phyloP scores from a whole-genome alignment of 179 eudicot genomes.

The Beta macrorhiza region DNA sequence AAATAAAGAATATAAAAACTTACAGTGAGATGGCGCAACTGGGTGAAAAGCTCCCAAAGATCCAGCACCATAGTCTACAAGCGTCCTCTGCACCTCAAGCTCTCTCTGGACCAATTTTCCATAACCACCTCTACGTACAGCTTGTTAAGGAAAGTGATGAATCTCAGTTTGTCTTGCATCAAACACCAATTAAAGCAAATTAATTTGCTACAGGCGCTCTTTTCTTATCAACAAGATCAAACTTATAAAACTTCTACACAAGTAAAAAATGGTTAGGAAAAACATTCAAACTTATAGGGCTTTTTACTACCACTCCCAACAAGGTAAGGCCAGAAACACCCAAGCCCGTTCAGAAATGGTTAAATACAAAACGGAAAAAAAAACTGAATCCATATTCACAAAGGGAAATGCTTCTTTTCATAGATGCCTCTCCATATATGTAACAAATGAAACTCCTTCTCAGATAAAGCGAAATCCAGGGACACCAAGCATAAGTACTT shows the following conservation, averaged over 20 bases:
- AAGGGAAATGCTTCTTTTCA: not conserved
- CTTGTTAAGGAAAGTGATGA: slow-evolving; percentile 54
- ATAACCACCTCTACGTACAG: slow-evolving; percentile 96
- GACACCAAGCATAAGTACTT: not conserved
- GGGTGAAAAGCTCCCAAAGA: slow-evolving; percentile 77
- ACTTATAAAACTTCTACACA: not conserved
- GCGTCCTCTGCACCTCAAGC: slow-evolving; percentile 85
- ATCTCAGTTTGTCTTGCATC: not conserved
- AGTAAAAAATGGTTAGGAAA: not conserved
- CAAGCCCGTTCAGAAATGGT: not conserved
- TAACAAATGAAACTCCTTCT: not conserved
- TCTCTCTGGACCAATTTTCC: slow-evolving; percentile 95
- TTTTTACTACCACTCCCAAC: not conserved
- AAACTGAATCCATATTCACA: slow-evolving; percentile 1
- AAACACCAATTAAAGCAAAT: not conserved
- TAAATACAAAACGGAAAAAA: not conserved
- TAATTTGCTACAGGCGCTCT: not conserved
- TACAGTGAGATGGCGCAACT: slow-evolving; percentile 60
- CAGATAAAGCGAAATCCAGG: not conserved
- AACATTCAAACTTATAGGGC: not conserved
- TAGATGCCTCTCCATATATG: too few relatives aligned
- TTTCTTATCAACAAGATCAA: not conserved
- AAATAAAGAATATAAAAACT: slow-evolving; percentile 25
- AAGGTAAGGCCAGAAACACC: not conserved
- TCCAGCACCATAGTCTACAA: slow-evolving; percentile 90